A percentile compares a stretch with the other conserved stretches of the same genome.
Evolutionary conservation across 2,329 filamentous ascomycete genomes (phyloP).

Genomic region (Fusarium pseudoanthophilum): DNA sequence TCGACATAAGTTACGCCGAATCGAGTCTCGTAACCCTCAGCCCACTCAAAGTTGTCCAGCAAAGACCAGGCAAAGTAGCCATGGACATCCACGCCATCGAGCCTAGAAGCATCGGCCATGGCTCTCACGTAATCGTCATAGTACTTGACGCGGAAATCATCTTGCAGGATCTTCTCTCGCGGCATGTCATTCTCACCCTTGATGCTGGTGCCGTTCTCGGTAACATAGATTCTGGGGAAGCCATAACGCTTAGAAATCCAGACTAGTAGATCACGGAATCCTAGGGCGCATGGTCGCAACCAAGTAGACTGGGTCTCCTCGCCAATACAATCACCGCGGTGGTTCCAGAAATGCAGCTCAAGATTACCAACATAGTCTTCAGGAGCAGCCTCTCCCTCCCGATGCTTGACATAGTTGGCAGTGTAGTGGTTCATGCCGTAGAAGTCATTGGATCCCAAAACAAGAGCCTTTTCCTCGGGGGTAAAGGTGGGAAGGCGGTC

Average conservation of each 20-base stretch:
- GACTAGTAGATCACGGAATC: constrained; percentile 80
- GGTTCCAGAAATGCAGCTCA: constrained; percentile 76
- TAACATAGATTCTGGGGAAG: constrained; percentile 83
- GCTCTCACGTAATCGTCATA: constrained; percentile 81
- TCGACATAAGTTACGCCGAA: constrained; percentile 89
- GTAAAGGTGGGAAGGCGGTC: constrained; percentile 80
- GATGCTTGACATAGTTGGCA: constrained; percentile 85
- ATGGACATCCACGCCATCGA: constrained; percentile 81
- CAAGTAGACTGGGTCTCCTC: constrained; percentile 85
- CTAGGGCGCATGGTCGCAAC: constrained; percentile 79
- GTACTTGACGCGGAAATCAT: constrained; percentile 84
- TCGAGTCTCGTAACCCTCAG: constrained; percentile 88
- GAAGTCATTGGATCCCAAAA: constrained; percentile 90
- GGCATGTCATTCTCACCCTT: constrained; percentile 84
- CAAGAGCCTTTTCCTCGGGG: constrained; percentile 75
- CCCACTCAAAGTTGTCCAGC: constrained; percentile 93
- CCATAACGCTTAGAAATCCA: constrained; percentile 84
- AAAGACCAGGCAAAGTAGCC: constrained; percentile 90
- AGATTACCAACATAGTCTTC: constrained; percentile 82
- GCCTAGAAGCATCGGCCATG: constrained; percentile 75
- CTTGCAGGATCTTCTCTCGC: constrained; percentile 76
- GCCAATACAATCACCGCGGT: constrained; percentile 78
- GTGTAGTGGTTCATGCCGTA: constrained; percentile 97
- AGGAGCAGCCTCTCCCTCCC: constrained; percentile 66
- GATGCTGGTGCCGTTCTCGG: constrained; percentile 87